Percentiles rank a stretch among this genome's conserved stretches.
Evolutionary conservation across 164 flowering plant species (phyloP).

Genomic region (Paratinospora sagittata): DNA sequence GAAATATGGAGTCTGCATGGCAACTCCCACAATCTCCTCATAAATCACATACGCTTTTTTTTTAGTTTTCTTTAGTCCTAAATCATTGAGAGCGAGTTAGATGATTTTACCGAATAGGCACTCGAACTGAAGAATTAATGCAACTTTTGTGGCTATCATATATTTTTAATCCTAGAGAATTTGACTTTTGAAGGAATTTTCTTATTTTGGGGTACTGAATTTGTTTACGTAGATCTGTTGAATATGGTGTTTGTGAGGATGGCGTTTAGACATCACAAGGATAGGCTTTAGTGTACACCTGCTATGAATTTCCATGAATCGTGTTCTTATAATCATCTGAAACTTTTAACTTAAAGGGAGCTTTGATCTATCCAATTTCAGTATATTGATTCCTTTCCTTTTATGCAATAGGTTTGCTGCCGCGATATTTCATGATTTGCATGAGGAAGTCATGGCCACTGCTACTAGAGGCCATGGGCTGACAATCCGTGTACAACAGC

Average conservation of each 20-base stretch:
- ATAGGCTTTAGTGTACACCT: neutral
- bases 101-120: too few species aligned
- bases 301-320: neutral
- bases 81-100: neutral
- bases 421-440: slow-evolving; percentile 87
- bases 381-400: slow-evolving; percentile 13
- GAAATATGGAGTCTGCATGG: too few species aligned
- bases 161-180: neutral
- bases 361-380: slow-evolving; percentile 1
- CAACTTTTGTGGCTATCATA: too few species aligned
- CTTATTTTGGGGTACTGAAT: neutral
- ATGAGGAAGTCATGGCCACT: slow-evolving; percentile 92
- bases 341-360: neutral
- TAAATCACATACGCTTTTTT: neutral
- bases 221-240: neutral
- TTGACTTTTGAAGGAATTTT: neutral
- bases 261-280: neutral
- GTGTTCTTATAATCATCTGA: neutral
- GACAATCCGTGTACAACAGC: slow-evolving; percentile 79
- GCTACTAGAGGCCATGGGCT: slow-evolving; percentile 91
- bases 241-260: too few species aligned
- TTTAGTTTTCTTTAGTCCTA: neutral
- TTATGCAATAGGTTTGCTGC: slow-evolving; percentile 81
- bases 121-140: too few species aligned
- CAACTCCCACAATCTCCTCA: too few species aligned